These are phyloP conservation scores for Rubroboletus satanas DNA, from an alignment of 768 basidiomycete genomes.

Conservation along the genomic window DNA sequence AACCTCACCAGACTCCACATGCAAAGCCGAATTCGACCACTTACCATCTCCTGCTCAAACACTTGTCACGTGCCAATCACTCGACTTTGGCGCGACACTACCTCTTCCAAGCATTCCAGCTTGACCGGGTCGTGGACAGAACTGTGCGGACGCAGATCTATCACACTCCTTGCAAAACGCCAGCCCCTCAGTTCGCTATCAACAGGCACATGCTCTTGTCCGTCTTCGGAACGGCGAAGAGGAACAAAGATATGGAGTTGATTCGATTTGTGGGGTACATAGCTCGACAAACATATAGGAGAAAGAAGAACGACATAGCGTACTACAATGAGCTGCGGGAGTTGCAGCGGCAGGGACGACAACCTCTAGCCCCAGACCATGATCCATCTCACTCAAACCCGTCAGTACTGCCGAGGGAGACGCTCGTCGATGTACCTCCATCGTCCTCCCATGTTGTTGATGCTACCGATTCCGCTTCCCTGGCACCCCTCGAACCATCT, in stretches of 20 bases:
- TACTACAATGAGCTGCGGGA: slow-evolving; percentile 39
- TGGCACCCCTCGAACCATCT: slow-evolving; percentile 21
- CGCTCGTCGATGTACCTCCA: not conserved
- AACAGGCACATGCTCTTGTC: slow-evolving; percentile 55
- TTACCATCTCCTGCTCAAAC: slow-evolving; percentile 57
- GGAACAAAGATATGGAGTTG: slow-evolving; percentile 53
- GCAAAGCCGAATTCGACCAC: slow-evolving; percentile 65
- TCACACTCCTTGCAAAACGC: slow-evolving; percentile 31
- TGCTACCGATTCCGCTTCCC: slow-evolving; percentile 22
- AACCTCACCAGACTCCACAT: slow-evolving; percentile 36
- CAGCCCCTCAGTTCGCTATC: slow-evolving; percentile 51
- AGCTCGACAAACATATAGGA: slow-evolving; percentile 41
- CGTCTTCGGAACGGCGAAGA: slow-evolving; percentile 55
- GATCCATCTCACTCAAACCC: slow-evolving; percentile 12
- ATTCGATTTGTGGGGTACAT: slow-evolving; percentile 57
- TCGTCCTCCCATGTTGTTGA: not conserved
- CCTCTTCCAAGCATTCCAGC: slow-evolving; percentile 46
- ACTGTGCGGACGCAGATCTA: slow-evolving; percentile 34
- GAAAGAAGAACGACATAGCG: slow-evolving; percentile 46
- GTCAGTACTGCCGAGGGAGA: not conserved
- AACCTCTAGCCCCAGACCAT: slow-evolving; percentile 20
- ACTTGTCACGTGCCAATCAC: slow-evolving; percentile 48
- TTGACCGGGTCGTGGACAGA: slow-evolving; percentile 38
- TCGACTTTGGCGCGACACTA: slow-evolving; percentile 63
- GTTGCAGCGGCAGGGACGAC: slow-evolving; percentile 21